Conservation (phyloP, 2,329 filamentous ascomycete genomes). For the Dothiorella sarmentorum region DNA sequence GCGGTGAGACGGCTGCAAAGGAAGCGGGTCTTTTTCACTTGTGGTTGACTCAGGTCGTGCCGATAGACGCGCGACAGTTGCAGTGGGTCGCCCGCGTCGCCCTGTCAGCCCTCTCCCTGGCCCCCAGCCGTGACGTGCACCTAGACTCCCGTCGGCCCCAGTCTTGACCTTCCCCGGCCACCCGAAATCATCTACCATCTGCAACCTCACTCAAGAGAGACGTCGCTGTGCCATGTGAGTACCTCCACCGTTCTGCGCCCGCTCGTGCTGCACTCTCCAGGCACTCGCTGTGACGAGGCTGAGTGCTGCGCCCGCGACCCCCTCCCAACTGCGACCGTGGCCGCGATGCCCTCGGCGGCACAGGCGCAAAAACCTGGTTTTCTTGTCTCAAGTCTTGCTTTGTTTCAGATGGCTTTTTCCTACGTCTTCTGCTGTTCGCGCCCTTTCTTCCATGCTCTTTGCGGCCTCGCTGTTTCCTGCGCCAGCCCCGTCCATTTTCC, state of each 20-base stretch:
- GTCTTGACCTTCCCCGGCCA: not conserved
- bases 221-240: not conserved
- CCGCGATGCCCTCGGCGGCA: not conserved
- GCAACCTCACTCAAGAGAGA: not conserved
- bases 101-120: too few species aligned
- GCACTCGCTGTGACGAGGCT: not conserved
- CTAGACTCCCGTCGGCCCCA: not conserved
- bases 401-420: not conserved
- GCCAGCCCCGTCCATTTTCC: not conserved
- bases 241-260: not conserved
- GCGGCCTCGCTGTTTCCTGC: not conserved
- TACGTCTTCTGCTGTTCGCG: not conserved
- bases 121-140: not conserved
- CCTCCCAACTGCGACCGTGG: not conserved
- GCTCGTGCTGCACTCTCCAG: not conserved
- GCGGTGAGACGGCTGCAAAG: not conserved
- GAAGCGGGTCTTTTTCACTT: not conserved
- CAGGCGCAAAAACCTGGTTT: not conserved
- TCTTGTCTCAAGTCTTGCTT: not conserved
- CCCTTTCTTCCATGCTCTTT: not conserved
- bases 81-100: too few species aligned
- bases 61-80: slow-evolving; percentile 1
- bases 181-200: not conserved
- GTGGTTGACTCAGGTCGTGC: not conserved
- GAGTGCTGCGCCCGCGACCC: not conserved